Base-by-base conservation (phyloP, 345 rosid genomes). In the Populus ilicifolia region DNA sequence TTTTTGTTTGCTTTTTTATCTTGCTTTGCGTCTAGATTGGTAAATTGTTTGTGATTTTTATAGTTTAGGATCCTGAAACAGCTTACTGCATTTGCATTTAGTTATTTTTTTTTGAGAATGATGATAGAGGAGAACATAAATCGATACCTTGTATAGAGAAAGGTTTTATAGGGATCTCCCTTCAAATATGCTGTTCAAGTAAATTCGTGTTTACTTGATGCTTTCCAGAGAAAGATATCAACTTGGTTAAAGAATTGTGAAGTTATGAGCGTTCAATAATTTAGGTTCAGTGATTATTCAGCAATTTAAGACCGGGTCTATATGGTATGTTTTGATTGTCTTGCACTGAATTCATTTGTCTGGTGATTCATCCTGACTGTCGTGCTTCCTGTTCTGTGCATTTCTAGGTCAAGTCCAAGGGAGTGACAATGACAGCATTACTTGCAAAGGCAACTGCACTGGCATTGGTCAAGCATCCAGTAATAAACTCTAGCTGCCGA, bases 351-450 rank as follows among this genome's bases (percentile, higher is more conserved):
- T 71, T 30, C 18, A 50, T 67, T 29, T 43, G 23, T 72, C 54
- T 20, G 44, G 43, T 44, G 72, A 27, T 66, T 65, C 62, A 33
- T 75, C 27, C 71, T 36, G 48, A 23, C 50, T 70, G 4, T 54
- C 6, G 1, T 17, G 30, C 38, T 52, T 59, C 61, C 6, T 76
- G 68, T 17, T 78, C n/a, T 61, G 41, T 83, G 38, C 20, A 73
- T 75, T 29, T 79, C 69, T 84, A 96, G 99, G 89, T 96, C 80
- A 96, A 96, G 86, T 88, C 92, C 38, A 96, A 92, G 89, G 99
- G 98, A 52, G 97, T 96, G 69, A 96, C 98, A 18, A 94, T 93
- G 99, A 90, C 98, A 38, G 98, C 99, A 71, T 86, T 94, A 82
- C 87, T 96, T 7, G 97, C 96, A 44, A 96, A 96, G 89, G 99